These are phyloP conservation scores for Clathrospora elynae DNA, from an alignment of 2,329 filamentous ascomycete genomes.

Conservation along the genomic window DNA sequence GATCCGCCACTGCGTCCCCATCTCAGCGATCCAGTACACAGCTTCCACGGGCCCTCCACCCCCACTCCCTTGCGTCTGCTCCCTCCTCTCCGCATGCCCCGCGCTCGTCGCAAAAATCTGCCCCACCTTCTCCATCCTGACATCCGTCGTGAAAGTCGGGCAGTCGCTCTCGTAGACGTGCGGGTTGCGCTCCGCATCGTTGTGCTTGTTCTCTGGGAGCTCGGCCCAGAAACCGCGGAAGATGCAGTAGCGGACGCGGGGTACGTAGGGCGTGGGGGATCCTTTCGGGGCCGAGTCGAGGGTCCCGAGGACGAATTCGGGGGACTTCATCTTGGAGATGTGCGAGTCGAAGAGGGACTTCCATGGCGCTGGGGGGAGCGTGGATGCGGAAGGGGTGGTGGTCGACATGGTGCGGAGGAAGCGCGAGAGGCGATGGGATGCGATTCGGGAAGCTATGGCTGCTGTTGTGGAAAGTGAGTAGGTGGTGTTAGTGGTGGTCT, in stretches of 20 bases:
- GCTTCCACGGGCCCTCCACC: slow-evolving; percentile 78
- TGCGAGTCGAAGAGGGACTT: slow-evolving; percentile 57
- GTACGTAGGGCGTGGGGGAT: slow-evolving; percentile 51
- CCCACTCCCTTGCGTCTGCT: slow-evolving; percentile 57
- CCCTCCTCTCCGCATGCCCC: slow-evolving; percentile 53
- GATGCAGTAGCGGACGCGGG: slow-evolving; percentile 77
- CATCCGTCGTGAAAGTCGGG: slow-evolving; percentile 84
- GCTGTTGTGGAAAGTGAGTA: slow-evolving; percentile 18
- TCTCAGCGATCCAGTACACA: slow-evolving; percentile 76
- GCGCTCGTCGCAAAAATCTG: slow-evolving; percentile 66
- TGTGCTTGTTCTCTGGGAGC: slow-evolving; percentile 73
- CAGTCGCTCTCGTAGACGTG: slow-evolving; percentile 74
- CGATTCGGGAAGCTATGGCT: slow-evolving; percentile 48
- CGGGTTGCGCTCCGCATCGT: slow-evolving; percentile 74
- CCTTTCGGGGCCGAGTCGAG: slow-evolving; percentile 51
- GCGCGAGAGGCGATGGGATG: slow-evolving; percentile 47
- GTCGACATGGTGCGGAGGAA: slow-evolving; percentile 54
- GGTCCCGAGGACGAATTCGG: slow-evolving; percentile 59
- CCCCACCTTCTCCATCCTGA: slow-evolving; percentile 79
- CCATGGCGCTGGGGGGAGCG: slow-evolving; percentile 57
- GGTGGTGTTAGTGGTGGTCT: slow-evolving; percentile 4
- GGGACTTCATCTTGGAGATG: slow-evolving; percentile 54
- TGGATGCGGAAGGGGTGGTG: slow-evolving; percentile 47
- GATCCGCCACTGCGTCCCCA: slow-evolving; percentile 81
- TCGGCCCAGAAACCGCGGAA: slow-evolving; percentile 83